Evolutionary conservation across 257 asterid genomes (phyloP).

Genomic region (Pogostemon cablin): DNA sequence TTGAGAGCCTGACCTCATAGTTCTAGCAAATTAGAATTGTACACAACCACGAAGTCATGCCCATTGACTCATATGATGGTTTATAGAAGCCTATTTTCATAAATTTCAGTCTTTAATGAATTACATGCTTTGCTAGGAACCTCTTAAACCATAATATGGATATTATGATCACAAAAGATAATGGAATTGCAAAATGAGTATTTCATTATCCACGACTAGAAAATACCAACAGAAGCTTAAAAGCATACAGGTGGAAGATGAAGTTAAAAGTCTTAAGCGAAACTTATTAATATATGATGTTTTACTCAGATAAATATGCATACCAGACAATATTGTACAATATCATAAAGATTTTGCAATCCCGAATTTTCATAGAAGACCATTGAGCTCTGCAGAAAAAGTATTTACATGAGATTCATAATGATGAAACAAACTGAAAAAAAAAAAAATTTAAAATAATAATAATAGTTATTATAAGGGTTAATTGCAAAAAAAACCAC

Average conservation of each 20-base stretch:
- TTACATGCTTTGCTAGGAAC: conserved; percentile 12
- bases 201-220: conserved; percentile 15
- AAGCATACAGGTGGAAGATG: conserved; percentile 7
- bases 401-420: conserved; percentile 27
- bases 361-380: conserved; percentile 95
- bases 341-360: conserved; percentile 87
- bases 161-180: neutral
- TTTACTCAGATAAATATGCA: conserved; percentile 31
- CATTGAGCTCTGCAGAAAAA: conserved; percentile 90
- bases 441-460: neutral
- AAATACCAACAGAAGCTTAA: neutral
- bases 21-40: conserved; percentile 18
- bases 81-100: neutral
- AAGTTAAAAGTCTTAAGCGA: conserved; percentile 18
- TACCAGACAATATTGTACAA: conserved; percentile 89
- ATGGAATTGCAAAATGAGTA: conserved; percentile 9
- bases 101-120: neutral
- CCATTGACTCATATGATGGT: neutral
- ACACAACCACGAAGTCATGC: conserved; percentile 9
- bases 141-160: neutral
- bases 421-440: conserved; percentile 21
- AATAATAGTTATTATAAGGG: too few relatives aligned
- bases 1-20: neutral
- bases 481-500: too few relatives aligned
- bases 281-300: conserved; percentile 4